Conservation (phyloP, 179 eudicot species). For the Spinacia oleracea region DNA sequence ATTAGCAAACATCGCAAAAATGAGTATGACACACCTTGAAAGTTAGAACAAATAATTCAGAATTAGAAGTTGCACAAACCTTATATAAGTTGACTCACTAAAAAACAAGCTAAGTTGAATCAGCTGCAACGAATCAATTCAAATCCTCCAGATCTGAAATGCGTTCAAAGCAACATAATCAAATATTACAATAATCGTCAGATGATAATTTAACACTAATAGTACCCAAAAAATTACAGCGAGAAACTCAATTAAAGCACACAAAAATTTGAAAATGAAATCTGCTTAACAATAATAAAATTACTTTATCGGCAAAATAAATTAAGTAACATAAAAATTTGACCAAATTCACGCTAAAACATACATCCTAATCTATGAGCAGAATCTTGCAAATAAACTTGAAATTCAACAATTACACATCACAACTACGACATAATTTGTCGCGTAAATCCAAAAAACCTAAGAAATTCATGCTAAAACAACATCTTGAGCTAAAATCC, state of each 20-base stretch:
- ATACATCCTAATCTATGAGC: not conserved
- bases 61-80: slow-evolving; percentile 10
- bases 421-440: not conserved
- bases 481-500: not conserved
- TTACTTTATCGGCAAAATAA: not conserved
- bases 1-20: not conserved
- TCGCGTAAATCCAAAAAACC: not conserved
- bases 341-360: not conserved
- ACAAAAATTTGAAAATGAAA: not conserved
- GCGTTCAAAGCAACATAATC: slow-evolving; percentile 15
- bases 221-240: not conserved
- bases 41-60: too few species aligned
- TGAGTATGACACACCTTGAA: not conserved
- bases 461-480: not conserved
- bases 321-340: not conserved
- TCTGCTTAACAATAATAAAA: not conserved
- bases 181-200: not conserved
- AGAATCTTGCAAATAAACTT: not conserved
- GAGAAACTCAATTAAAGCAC: too few species aligned
- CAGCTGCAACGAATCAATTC: slow-evolving; percentile 10
- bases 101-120: slow-evolving; percentile 14
- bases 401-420: not conserved
- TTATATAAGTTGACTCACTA: not conserved
- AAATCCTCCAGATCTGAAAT: slow-evolving; percentile 27
- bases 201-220: too few species aligned